These are phyloP conservation scores for Polyrhizophydium stewartii DNA, from an alignment of 371 early-diverging fungal genomes.

Conservation along the genomic window DNA sequence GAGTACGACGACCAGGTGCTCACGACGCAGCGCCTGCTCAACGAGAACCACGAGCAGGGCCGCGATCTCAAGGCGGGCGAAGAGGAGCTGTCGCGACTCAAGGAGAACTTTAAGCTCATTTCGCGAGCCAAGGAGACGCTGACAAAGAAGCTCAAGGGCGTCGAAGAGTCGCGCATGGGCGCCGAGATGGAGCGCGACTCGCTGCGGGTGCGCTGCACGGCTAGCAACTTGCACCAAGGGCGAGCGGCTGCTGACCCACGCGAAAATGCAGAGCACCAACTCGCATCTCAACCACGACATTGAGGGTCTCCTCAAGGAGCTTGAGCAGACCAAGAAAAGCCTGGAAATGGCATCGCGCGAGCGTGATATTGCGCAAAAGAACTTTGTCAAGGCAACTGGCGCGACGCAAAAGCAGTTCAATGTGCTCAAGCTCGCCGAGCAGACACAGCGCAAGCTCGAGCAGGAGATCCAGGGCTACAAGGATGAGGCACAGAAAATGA, in stretches of 20 bases:
- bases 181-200: conserved; percentile 41
- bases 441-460: conserved; percentile 42
- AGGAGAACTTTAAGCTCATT: conserved; percentile 39
- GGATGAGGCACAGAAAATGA: conserved; percentile 36
- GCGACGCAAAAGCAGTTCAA: conserved; percentile 29
- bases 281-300: conserved; percentile 30
- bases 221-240: conserved; percentile 6
- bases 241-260: conserved; percentile 7
- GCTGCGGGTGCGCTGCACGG: conserved; percentile 15
- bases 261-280: conserved; percentile 22
- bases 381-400: conserved; percentile 33
- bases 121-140: conserved; percentile 38
- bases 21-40: conserved; percentile 27
- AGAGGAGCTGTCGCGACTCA: conserved; percentile 31
- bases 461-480: conserved; percentile 41
- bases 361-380: conserved; percentile 39
- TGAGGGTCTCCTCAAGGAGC: conserved; percentile 20
- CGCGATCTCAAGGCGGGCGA: conserved; percentile 39
- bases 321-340: conserved; percentile 31
- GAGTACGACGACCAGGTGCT: conserved; percentile 43
- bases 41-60: conserved; percentile 32
- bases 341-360: conserved; percentile 42
- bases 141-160: conserved; percentile 29
- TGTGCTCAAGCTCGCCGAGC: conserved; percentile 29
- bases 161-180: conserved; percentile 41